Evolutionary conservation across 2,329 filamentous ascomycete species (phyloP).

Genomic region (Exophiala viscosa): DNA sequence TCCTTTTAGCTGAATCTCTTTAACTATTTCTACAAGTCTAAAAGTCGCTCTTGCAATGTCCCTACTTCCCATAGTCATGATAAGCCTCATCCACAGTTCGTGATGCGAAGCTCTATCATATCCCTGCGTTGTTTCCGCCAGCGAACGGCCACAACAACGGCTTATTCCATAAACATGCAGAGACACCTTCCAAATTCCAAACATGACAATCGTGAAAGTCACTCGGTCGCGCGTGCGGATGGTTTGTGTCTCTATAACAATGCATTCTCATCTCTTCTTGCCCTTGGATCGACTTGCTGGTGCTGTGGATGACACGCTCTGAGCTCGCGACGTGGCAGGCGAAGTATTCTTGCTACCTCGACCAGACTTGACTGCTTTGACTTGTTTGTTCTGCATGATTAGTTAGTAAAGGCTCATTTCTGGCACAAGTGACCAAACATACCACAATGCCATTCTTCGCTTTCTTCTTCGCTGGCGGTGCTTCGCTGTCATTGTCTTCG

Average conservation of each 20-base stretch:
- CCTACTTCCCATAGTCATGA: too few species aligned
- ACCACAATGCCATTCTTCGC: constrained; percentile 77
- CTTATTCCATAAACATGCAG: too few species aligned
- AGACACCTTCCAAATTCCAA: too few species aligned
- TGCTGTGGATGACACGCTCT: constrained; percentile 74
- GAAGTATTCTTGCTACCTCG: constrained; percentile 55
- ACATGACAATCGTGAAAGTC: background rate
- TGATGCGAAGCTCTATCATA: too few species aligned
- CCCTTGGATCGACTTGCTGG: constrained; percentile 46
- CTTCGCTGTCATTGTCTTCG: constrained; percentile 76
- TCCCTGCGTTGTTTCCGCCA: too few species aligned
- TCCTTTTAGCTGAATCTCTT: too few species aligned
- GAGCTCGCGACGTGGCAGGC: constrained; percentile 74
- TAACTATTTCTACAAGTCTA: too few species aligned
- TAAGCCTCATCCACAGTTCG: too few species aligned
- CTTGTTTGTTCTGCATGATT: constrained; percentile 75
- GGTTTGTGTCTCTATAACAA: too few species aligned
- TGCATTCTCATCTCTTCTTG: constrained; percentile 44
- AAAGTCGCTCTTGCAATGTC: too few species aligned
- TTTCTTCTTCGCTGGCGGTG: constrained; percentile 91
- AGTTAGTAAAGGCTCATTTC: constrained; percentile 11
- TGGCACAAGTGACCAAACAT: constrained; percentile 23
- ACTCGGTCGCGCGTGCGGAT: background rate
- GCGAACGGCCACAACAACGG: too few species aligned
- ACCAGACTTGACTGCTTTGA: constrained; percentile 77